A percentile compares a stretch with the other conserved stretches of the same genome.
Evolutionary conservation across 805 yeast species (phyloP).

Genomic region (Candida khao-thaluensis): DNA sequence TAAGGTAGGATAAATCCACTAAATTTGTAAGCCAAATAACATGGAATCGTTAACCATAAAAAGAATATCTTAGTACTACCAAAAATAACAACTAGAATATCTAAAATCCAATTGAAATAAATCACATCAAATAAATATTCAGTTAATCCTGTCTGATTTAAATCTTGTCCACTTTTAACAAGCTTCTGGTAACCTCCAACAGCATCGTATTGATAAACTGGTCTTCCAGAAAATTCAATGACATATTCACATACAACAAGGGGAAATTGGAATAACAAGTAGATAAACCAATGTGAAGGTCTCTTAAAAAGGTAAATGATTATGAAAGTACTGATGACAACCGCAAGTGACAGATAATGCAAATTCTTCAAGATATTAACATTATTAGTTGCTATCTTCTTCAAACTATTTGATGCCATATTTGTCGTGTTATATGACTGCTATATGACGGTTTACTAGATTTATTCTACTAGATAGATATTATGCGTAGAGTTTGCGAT

Average conservation of each 20-base stretch:
- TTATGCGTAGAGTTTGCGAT: neutral
- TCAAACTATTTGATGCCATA: conserved; percentile 60
- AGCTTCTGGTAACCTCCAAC: conserved; percentile 38
- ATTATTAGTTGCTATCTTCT: conserved; percentile 50
- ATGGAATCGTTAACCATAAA: conserved; percentile 51
- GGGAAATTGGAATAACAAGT: conserved; percentile 35
- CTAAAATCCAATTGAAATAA: conserved; percentile 61
- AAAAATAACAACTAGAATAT: conserved; percentile 49
- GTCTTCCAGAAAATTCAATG: conserved; percentile 62
- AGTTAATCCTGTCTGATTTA: conserved; percentile 60
- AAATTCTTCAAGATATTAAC: conserved; percentile 37
- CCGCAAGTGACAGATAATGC: conserved; percentile 29
- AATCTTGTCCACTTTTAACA: conserved; percentile 57
- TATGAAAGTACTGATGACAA: conserved; percentile 38
- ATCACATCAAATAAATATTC: conserved; percentile 73
- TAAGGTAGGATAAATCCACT: conserved; percentile 31
- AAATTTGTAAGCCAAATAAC: conserved; percentile 48
- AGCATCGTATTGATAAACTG: conserved; percentile 35
- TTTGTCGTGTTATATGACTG: no score
- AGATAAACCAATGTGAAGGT: conserved; percentile 45
- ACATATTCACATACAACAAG: conserved; percentile 46
- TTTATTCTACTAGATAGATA: no score
- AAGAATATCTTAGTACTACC: conserved; percentile 66
- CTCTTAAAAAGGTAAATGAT: conserved; percentile 40
- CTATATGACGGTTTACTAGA: no score